Evolutionary conservation across 768 basidiomycete genomes (phyloP).

Genomic region (Thelephora aurantiotincta): DNA sequence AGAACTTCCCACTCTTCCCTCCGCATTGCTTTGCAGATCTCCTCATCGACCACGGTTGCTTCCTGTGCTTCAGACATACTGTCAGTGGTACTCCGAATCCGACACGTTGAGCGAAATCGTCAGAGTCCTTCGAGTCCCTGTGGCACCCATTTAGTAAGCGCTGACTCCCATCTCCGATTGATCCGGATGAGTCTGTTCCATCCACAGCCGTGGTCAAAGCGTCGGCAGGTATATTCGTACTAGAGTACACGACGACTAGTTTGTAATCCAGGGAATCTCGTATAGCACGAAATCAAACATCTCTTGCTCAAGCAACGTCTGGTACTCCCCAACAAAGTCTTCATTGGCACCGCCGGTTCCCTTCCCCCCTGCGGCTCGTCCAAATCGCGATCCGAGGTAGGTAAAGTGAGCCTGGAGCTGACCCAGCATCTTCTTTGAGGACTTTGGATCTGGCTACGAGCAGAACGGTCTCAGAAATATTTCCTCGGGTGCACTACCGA

Average conservation of each 20-base stretch:
- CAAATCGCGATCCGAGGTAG: constrained; percentile 58
- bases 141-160: too few species aligned
- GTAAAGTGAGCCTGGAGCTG: constrained; percentile 64
- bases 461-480: neutral
- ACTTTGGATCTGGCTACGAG: constrained; percentile 72
- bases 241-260: neutral
- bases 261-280: constrained; percentile 82
- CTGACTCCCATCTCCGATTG: too few species aligned
- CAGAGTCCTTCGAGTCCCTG: too few species aligned
- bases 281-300: constrained; percentile 91
- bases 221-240: too few species aligned
- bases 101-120: neutral
- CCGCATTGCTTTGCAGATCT: constrained; percentile 18
- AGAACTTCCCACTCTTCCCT: constrained; percentile 50
- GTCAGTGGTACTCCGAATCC: neutral
- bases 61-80: neutral
- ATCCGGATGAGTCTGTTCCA: too few species aligned
- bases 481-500: neutral
- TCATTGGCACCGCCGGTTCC: constrained; percentile 25
- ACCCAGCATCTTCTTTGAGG: constrained; percentile 63
- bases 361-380: neutral
- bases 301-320: constrained; percentile 87
- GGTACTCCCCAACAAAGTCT: constrained; percentile 84
- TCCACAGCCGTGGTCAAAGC: too few species aligned
- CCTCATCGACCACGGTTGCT: neutral